These are phyloP conservation scores for Potentilla sterilis DNA, from an alignment of 306 rosid species.

Conservation along the genomic window DNA sequence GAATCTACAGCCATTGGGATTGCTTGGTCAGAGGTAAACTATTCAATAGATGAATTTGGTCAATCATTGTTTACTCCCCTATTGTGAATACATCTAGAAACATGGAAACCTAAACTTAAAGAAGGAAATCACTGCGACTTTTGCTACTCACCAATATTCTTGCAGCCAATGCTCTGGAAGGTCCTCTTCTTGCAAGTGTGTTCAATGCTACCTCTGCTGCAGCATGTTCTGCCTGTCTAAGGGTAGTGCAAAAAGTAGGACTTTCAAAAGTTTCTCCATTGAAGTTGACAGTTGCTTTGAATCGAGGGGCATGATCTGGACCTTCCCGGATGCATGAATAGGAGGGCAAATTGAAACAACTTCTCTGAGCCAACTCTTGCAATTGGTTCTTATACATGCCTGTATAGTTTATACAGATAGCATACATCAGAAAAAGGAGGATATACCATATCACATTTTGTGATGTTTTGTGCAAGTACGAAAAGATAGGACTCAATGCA, in stretches of 20 bases:
- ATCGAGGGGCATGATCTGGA: slow-evolving; percentile 87
- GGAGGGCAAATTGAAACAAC: slow-evolving; percentile 85
- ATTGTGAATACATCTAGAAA: slow-evolving; percentile 16
- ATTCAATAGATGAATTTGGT: background rate
- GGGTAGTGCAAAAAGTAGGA: slow-evolving; percentile 72
- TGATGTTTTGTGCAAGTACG: background rate
- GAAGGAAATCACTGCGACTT: background rate
- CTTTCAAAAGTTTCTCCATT: slow-evolving; percentile 81
- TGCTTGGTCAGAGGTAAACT: too few species aligned
- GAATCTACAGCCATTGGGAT: background rate
- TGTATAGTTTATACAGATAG: slow-evolving; percentile 25
- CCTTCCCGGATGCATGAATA: slow-evolving; percentile 90
- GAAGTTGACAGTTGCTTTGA: slow-evolving; percentile 81
- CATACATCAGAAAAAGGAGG: background rate
- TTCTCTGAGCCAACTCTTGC: slow-evolving; percentile 90
- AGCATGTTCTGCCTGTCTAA: slow-evolving; percentile 82
- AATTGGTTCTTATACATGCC: slow-evolving; percentile 72
- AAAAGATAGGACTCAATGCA: background rate
- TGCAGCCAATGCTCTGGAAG: slow-evolving; percentile 77
- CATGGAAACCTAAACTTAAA: background rate
- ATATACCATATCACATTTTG: background rate
- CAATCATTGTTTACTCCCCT: background rate
- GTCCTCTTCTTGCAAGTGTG: slow-evolving; percentile 69
- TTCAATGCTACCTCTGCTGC: slow-evolving; percentile 81
- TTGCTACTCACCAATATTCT: slow-evolving; percentile 66